Base-by-base conservation (phyloP, 352 stramenopile species). In the Pythium sp. region DNA sequence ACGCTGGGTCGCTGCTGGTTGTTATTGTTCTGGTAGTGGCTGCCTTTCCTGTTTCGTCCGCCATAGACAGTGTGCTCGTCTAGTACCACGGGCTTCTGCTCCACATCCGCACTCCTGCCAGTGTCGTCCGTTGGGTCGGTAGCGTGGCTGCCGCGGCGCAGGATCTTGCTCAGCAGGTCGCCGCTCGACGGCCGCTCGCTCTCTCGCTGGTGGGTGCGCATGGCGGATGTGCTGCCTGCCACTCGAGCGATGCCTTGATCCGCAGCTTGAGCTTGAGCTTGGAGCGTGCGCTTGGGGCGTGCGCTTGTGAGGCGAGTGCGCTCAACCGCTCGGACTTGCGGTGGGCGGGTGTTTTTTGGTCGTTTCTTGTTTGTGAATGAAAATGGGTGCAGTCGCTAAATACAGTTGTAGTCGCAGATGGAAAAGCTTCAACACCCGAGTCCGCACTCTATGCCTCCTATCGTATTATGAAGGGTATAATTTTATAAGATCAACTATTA, bases 121-220 rank as follows among this genome's bases (percentile, higher is more conserved):
- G 22, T 38, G 18, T 71, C 47, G 9, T 70, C 64, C n/a, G 32
- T 34, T 12, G 43, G 22, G 38, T 73, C 69, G 5, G 6, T n/a
- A 4, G 62, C 20, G 14, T 66, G 51, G 54, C 69, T 74, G 15
- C 65, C 65, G 24, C 69, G 69, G 20, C 69, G 64, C 64, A 74
- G 43, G 58, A 74, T 65, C 53, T 74, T 74, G 51, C 51, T 71
- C 49, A 74, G 58, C 64, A 74, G 36, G 43, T 74, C 69, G 32
- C 26, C 59, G 68, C 20, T 70, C 47, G 63, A 63, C 28, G 62
- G 55, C 36, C 56, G 64, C 63, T 65, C 62, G 41, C 64, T 74
- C 20, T 62, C 68, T 38, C 61, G 66, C 24, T 43, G 53, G 32
- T 68, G 56, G 14, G 36, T 61, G 51, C 69, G 69, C 69, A 74